Percentiles rank a stretch among this genome's conserved stretches.
Evolutionary conservation across 2,329 filamentous ascomycete species (phyloP).

Genomic region (Aspergillus alliaceus): DNA sequence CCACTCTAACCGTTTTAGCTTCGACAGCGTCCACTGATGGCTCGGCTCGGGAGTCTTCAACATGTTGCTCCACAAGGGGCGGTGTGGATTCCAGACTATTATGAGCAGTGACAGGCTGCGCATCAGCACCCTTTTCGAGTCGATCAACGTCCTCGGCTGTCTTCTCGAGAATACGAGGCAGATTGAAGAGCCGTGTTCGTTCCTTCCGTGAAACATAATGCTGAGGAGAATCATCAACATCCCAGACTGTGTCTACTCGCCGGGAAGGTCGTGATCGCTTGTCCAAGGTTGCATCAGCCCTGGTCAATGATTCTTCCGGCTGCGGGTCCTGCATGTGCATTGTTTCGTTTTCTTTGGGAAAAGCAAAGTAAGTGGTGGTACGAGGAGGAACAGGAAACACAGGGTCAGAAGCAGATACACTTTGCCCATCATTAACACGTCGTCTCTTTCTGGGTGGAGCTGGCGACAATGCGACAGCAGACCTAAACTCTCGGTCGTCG

Average conservation of each 20-base stretch:
- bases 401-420: conserved; percentile 30
- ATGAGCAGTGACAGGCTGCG: conserved; percentile 8
- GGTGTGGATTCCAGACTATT: conserved; percentile 14
- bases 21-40: conserved; percentile 13
- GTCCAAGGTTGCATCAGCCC: conserved; percentile 17
- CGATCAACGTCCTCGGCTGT: not conserved
- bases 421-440: conserved; percentile 34
- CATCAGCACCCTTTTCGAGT: not conserved
- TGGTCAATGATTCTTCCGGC: conserved; percentile 12
- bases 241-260: conserved; percentile 34
- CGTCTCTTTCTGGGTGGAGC: conserved; percentile 38
- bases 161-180: conserved; percentile 6
- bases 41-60: conserved; percentile 3
- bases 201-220: conserved; percentile 18
- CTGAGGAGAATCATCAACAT: conserved; percentile 37
- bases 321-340: conserved; percentile 12
- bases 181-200: conserved; percentile 9
- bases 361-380: conserved; percentile 16
- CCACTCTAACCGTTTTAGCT: not conserved
- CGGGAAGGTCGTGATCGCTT: conserved; percentile 24
- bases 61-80: conserved; percentile 11
- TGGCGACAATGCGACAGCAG: conserved; percentile 33
- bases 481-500: conserved; percentile 42
- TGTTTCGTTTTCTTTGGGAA: conserved; percentile 14
- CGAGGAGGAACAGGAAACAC: conserved; percentile 29